These are phyloP conservation scores for Exidia glandulosa DNA, from an alignment of 768 basidiomycete genomes.

Conservation along the genomic window DNA sequence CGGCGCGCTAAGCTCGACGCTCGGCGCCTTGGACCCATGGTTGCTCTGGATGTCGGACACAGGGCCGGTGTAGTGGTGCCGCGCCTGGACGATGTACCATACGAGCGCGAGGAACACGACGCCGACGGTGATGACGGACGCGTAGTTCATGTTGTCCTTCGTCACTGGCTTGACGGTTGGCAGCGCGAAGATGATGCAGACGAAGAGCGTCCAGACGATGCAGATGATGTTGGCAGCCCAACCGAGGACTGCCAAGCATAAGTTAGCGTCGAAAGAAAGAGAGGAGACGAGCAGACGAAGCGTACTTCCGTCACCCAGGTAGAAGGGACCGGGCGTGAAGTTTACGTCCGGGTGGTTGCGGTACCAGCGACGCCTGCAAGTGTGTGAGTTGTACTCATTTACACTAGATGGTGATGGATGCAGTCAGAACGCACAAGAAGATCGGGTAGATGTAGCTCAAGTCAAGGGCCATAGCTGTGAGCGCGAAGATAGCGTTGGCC, in stretches of 20 bases:
- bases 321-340: constrained; percentile 82
- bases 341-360: constrained; percentile 67
- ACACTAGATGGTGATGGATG: neutral
- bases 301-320: constrained; percentile 54
- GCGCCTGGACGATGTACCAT: constrained; percentile 46
- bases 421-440: constrained; percentile 31
- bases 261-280: neutral
- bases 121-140: constrained; percentile 51
- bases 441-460: constrained; percentile 78
- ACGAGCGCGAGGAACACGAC: constrained; percentile 40
- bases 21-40: constrained; percentile 7
- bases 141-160: constrained; percentile 68
- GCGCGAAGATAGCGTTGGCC: constrained; percentile 70
- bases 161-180: constrained; percentile 63
- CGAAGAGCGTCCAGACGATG: constrained; percentile 58
- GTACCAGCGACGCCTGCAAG: constrained; percentile 43
- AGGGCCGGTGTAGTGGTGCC: constrained; percentile 48
- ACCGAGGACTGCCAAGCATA: constrained; percentile 29
- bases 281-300: neutral
- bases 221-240: constrained; percentile 51
- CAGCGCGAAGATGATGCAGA: constrained; percentile 60
- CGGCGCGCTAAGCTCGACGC: no score
- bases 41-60: constrained; percentile 31
- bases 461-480: constrained; percentile 66
- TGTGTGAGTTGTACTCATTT: no score